Conservation (phyloP, 2,329 filamentous ascomycete species). For the Monosporascus sp. region DNA sequence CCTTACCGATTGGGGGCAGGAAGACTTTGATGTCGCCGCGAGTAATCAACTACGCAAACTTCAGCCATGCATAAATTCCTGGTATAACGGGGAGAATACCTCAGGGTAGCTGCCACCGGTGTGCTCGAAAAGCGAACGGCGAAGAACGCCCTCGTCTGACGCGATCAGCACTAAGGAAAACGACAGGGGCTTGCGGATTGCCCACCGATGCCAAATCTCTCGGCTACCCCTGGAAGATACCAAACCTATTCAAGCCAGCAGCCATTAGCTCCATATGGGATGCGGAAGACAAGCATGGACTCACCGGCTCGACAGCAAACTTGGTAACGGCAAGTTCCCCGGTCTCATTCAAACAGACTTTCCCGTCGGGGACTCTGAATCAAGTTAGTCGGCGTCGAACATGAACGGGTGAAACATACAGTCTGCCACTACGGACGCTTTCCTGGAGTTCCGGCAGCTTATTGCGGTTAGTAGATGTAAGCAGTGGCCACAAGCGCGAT, state of each 20-base stretch:
- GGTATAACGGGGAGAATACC: constrained; percentile 26
- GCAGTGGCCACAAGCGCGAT: not conserved
- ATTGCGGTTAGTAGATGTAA: constrained; percentile 6
- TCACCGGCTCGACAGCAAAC: constrained; percentile 88
- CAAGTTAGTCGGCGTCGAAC: constrained; percentile 5
- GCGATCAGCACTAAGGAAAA: constrained; percentile 20
- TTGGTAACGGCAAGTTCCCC: constrained; percentile 94
- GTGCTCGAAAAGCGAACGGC: constrained; percentile 86
- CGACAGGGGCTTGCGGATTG: not conserved
- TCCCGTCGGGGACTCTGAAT: constrained; percentile 64
- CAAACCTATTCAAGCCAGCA: constrained; percentile 45
- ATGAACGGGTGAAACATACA: constrained; percentile 39
- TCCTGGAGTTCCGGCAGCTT: constrained; percentile 86
- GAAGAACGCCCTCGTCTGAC: constrained; percentile 75
- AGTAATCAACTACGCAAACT: constrained; percentile 65
- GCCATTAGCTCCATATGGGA: not conserved
- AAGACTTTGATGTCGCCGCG: constrained; percentile 93
- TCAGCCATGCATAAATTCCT: constrained; percentile 13
- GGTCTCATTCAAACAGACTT: constrained; percentile 77
- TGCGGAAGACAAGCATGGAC: constrained; percentile 28
- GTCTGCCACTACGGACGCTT: constrained; percentile 71
- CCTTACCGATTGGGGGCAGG: constrained; percentile 77
- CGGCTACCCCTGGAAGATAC: constrained; percentile 83
- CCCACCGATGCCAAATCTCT: constrained; percentile 82
- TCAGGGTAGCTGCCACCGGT: constrained; percentile 96